phyloP scores from a whole-genome alignment of 1,139 yeast genomes.

The Citeromyces hawaiiensis region DNA sequence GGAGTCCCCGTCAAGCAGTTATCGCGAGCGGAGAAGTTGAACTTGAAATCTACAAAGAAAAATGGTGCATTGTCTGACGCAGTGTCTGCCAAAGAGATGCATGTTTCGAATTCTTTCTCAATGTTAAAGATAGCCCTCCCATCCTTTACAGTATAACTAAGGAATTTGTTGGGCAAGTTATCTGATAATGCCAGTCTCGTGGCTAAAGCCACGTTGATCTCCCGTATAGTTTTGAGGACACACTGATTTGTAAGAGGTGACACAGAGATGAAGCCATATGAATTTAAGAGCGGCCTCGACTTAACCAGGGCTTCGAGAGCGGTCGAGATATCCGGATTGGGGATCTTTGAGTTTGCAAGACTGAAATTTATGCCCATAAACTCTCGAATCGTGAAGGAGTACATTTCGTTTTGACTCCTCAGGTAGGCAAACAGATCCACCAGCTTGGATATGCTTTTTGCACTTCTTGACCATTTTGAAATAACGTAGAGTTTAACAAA shows the following conservation, averaged over 20 bases:
- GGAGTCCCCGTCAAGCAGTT: conserved; percentile 15
- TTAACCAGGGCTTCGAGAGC: conserved; percentile 72
- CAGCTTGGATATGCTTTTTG: conserved; percentile 56
- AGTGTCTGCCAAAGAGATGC: conserved; percentile 60
- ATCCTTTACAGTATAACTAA: conserved; percentile 50
- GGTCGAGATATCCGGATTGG: conserved; percentile 79
- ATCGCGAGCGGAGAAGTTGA: conserved; percentile 34
- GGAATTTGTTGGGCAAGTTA: conserved; percentile 49
- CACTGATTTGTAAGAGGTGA: conserved; percentile 38
- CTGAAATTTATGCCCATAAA: conserved; percentile 43
- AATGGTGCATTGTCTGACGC: conserved; percentile 43
- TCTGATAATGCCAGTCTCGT: conserved; percentile 62
- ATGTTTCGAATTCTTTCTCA: conserved; percentile 54
- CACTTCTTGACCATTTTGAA: conserved; percentile 72
- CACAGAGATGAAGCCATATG: conserved; percentile 45
- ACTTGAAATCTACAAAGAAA: conserved; percentile 64
- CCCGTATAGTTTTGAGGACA: conserved; percentile 48
- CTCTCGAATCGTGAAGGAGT: conserved; percentile 10
- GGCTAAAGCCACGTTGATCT: conserved; percentile 61
- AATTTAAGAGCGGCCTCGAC: conserved; percentile 68
- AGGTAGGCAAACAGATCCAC: conserved; percentile 86
- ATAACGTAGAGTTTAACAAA: conserved; percentile 74
- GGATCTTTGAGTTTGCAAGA: conserved; percentile 72
- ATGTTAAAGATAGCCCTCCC: conserved; percentile 66
- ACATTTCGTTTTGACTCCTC: conserved; percentile 33